phyloP scores from a whole-genome alignment of 148 eudicot genomes.

The Nyssa sinensis region DNA sequence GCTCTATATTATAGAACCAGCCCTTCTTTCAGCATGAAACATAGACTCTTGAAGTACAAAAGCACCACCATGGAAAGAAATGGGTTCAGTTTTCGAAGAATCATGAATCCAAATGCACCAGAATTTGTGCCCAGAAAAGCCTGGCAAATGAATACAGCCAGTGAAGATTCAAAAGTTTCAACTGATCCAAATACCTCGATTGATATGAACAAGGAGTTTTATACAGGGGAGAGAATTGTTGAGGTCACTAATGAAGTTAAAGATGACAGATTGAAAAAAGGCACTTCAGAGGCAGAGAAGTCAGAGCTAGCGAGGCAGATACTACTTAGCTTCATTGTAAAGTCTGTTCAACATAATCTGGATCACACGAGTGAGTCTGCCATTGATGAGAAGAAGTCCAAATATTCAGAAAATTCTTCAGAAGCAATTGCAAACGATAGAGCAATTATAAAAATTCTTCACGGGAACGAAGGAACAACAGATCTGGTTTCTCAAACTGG shows the following conservation, averaged over 20 bases:
- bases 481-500: slow-evolving; percentile 23
- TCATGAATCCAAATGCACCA: slow-evolving; percentile 97
- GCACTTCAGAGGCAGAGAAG: slow-evolving; percentile 68
- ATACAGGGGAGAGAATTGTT: slow-evolving; percentile 27
- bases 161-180: slow-evolving; percentile 28
- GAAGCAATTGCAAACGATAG: slow-evolving; percentile 87
- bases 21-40: slow-evolving; percentile 48
- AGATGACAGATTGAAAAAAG: slow-evolving; percentile 47
- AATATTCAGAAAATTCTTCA: slow-evolving; percentile 39
- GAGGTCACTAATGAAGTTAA: slow-evolving; percentile 31
- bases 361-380: slow-evolving; percentile 37
- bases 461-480: slow-evolving; percentile 59
- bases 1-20: slow-evolving; percentile 61
- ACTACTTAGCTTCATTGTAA: slow-evolving; percentile 87
- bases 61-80: slow-evolving; percentile 21
- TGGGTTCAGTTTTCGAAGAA: slow-evolving; percentile 31
- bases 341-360: slow-evolving; percentile 66
- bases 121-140: slow-evolving; percentile 79
- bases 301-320: slow-evolving; percentile 95
- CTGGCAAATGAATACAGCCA: slow-evolving; percentile 27
- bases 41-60: slow-evolving; percentile 41
- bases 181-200: slow-evolving; percentile 30
- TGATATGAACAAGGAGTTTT: slow-evolving; percentile 14
- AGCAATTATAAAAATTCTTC: slow-evolving; percentile 67
- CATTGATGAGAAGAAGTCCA: slow-evolving; percentile 38